phyloP scores from a whole-genome alignment of 495 filamentous ascomycete genomes.

The Lasiosphaeria hispida region DNA sequence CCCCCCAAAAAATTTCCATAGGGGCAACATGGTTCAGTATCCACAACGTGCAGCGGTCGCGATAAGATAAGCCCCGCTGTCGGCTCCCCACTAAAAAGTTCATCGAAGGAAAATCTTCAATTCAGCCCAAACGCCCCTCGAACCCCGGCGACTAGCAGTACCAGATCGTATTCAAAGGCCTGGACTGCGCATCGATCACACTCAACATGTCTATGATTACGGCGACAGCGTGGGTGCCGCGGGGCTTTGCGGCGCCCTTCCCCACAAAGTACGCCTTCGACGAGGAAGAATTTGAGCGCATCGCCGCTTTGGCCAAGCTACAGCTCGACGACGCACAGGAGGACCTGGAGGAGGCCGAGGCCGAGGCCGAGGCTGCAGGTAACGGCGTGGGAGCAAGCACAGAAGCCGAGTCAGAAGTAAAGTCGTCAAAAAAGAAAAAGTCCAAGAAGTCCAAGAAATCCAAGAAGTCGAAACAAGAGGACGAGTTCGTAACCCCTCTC shows the following conservation, averaged over 20 bases:
- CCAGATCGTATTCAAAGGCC: neutral
- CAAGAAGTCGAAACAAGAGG: slow-evolving; percentile 21
- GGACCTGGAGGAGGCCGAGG: slow-evolving; percentile 69
- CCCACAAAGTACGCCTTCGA: slow-evolving; percentile 88
- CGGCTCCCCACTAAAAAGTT: slow-evolving; percentile 37
- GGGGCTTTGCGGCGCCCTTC: slow-evolving; percentile 88
- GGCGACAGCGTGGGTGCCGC: slow-evolving; percentile 87
- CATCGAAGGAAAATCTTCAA: slow-evolving; percentile 24
- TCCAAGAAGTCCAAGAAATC: neutral
- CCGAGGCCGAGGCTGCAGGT: slow-evolving; percentile 11
- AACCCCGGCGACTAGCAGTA: neutral
- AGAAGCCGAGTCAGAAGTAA: slow-evolving; percentile 21
- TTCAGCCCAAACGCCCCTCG: neutral
- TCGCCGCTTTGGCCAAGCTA: slow-evolving; percentile 82
- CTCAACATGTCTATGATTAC: slow-evolving; percentile 76
- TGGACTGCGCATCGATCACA: neutral
- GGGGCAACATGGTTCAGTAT: neutral
- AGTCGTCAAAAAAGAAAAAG: slow-evolving; percentile 21
- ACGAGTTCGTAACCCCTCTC: slow-evolving; percentile 33
- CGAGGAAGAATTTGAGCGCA: slow-evolving; percentile 88
- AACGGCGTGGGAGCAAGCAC: slow-evolving; percentile 13
- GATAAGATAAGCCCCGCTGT: slow-evolving; percentile 40
- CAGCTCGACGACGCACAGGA: slow-evolving; percentile 91
- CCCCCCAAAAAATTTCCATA: neutral
- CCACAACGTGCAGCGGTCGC: neutral